Percentiles rank a stretch among this genome's conserved stretches.
These are phyloP conservation scores for Ustilago curta DNA, from an alignment of 1,284 basidiomycete species.

Conservation along the genomic window DNA sequence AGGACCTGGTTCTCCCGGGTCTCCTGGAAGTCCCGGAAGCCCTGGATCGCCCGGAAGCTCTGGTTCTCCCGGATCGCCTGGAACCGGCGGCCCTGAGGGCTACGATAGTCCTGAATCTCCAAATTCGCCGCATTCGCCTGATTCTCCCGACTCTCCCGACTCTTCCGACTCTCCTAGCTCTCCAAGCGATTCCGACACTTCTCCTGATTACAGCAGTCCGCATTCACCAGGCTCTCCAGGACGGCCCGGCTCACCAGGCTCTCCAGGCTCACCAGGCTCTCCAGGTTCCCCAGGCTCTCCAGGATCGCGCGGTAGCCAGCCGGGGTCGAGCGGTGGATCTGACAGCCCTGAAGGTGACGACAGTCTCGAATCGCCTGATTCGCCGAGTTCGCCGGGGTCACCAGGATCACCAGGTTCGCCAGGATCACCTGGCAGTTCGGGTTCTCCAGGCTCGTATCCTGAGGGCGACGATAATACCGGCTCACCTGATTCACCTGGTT, in stretches of 20 bases:
- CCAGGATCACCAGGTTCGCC: too few relatives aligned
- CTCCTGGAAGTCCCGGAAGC: neutral
- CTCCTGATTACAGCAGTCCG: neutral
- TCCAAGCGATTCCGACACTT: too few relatives aligned
- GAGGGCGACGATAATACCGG: too few relatives aligned
- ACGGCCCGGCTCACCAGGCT: neutral
- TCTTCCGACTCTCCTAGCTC: neutral
- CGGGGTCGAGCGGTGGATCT: slow-evolving; percentile 9
- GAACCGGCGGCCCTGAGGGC: neutral
- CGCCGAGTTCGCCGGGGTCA: too few relatives aligned
- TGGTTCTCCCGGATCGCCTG: neutral
- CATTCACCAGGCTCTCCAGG: neutral
- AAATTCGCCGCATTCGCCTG: neutral
- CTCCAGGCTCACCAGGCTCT: too few relatives aligned
- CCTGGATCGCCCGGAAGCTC: neutral
- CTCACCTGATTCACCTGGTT: too few relatives aligned
- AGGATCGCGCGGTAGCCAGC: slow-evolving; percentile 10
- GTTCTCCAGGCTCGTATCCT: too few relatives aligned
- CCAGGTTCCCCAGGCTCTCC: neutral
- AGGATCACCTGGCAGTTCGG: too few relatives aligned
- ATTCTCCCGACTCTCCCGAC: neutral
- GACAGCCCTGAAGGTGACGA: slow-evolving; percentile 2
- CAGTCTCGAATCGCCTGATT: too few relatives aligned
- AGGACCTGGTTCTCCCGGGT: slow-evolving; percentile 2
- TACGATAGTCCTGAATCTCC: neutral